A percentile compares a stretch with the other conserved stretches of the same genome.
Conservation (phyloP, 1,284 basidiomycete species). For the Melampsora americana region DNA sequence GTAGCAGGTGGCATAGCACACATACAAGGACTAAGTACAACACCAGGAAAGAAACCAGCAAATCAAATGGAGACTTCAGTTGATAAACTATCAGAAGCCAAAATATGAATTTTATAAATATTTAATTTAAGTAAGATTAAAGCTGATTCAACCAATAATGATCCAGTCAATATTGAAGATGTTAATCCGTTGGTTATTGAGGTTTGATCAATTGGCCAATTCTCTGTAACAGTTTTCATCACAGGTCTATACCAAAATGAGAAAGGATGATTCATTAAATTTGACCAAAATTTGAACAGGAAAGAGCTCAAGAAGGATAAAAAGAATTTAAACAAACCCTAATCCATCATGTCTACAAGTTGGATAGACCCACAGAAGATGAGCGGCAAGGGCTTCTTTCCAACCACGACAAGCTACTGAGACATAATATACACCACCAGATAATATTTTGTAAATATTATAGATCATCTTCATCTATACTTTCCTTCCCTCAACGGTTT, state of each 20-base stretch:
- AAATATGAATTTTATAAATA: slow-evolving; percentile 18
- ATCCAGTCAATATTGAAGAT: slow-evolving; percentile 21
- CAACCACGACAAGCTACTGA: slow-evolving; percentile 54
- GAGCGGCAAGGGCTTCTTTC: slow-evolving; percentile 53
- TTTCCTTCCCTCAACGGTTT: slow-evolving; percentile 11
- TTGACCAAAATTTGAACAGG: neutral
- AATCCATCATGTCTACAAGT: slow-evolving; percentile 41
- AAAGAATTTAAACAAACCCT: slow-evolving; percentile 19
- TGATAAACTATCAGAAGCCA: too few species aligned
- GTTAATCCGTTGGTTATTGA: slow-evolving; percentile 13
- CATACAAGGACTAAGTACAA: too few species aligned
- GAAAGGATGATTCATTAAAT: too few species aligned
- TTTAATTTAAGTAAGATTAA: slow-evolving; percentile 31
- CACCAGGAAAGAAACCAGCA: too few species aligned
- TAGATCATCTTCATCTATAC: slow-evolving; percentile 50
- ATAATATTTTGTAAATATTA: slow-evolving; percentile 52
- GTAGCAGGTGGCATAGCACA: slow-evolving; percentile 21
- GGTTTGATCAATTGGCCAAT: too few species aligned
- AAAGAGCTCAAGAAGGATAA: neutral
- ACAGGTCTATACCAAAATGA: slow-evolving; percentile 9
- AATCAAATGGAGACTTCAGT: too few species aligned
- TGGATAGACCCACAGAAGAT: slow-evolving; percentile 53
- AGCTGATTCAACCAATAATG: slow-evolving; percentile 21
- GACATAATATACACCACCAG: slow-evolving; percentile 52
- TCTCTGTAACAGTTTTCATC: slow-evolving; percentile 40